Evolutionary conservation across 345 rosid genomes (phyloP).

Genomic region (Clausena lansium): DNA sequence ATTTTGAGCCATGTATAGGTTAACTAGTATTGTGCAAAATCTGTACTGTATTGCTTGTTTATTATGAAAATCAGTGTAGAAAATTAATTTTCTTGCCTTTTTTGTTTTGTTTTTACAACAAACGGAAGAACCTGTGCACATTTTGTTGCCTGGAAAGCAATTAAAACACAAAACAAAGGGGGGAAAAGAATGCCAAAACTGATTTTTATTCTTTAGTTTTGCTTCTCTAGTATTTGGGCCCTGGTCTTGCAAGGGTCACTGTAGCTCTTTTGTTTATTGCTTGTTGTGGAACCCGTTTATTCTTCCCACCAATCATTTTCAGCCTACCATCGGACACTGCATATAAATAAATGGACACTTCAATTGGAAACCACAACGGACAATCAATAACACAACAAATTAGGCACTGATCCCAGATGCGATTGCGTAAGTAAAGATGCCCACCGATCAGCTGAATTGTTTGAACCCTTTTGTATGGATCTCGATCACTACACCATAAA

Average conservation of each 20-base stretch:
- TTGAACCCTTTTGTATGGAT: neutral
- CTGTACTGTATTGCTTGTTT: neutral
- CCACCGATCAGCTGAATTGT: conserved; percentile 8
- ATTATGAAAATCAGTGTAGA: neutral
- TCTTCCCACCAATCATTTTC: neutral
- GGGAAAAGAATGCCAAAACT: neutral
- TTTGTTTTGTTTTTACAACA: neutral
- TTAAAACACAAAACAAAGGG: neutral
- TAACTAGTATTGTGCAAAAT: neutral
- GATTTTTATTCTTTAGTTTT: too few species aligned
- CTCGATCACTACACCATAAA: neutral
- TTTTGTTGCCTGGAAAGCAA: neutral
- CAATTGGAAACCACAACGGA: neutral
- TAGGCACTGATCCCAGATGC: neutral
- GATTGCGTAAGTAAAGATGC: conserved; percentile 1
- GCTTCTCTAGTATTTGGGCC: neutral
- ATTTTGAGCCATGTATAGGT: neutral
- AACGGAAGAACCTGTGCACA: neutral
- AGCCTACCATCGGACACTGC: neutral
- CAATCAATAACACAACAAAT: neutral
- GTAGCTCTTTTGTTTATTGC: neutral
- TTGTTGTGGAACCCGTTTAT: neutral
- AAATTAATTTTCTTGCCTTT: neutral
- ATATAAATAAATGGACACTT: neutral
- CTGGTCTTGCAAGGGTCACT: conserved; percentile 34